Base-by-base conservation (phyloP, 129 eudicot genomes). In the Ambrosia artemisiifolia region DNA sequence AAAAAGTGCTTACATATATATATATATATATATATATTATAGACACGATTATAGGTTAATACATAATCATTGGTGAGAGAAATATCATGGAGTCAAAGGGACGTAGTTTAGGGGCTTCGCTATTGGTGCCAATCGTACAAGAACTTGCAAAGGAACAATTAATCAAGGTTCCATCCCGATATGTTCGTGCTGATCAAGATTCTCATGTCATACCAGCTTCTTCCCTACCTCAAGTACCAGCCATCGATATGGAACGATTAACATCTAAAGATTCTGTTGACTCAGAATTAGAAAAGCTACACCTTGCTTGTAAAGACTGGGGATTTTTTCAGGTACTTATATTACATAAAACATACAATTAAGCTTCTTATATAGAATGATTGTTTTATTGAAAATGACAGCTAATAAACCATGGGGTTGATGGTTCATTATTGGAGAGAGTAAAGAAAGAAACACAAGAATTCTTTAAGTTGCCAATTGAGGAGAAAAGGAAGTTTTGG, bases 111-210 rank as follows among this genome's bases (percentile, higher is more conserved):
- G 70, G 62, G 30, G 24, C 7, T 28, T 69, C 73, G 7, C 44
- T 69, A 7, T 49, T 49, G 61, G 73, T 69, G 28, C 73, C 73
- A 13, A 47, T 62, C 62, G 62, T 69, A 47, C 73, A 69, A 69
- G 61, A 69, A n/a, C 62, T 69, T 14, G 73, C 43, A 6, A 69
- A 69, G 62, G 62, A 69, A 33, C 62, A 43, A 7, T 43, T 69
- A 28, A 50, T 3, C 46, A 48, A 32, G 12, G 32, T 47, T 32
- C 73, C 73, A 33, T 4, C 62, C 6, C 42, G 73, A 16, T 69
- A 69, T 12, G 12, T 50, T 16, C 62, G 44, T 6, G 6, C 1
- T 14, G 62, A 30, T 49, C 73, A 69, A 32, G 46, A 48, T 3
- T 61, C 44, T 32, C 35, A 24, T 3, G n/a, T 40, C 35, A 7